A percentile compares a stretch with the other conserved stretches of the same genome.
Evolutionary conservation across 345 rosid genomes (phyloP).

Genomic region (Hibiscus tridactylites): DNA sequence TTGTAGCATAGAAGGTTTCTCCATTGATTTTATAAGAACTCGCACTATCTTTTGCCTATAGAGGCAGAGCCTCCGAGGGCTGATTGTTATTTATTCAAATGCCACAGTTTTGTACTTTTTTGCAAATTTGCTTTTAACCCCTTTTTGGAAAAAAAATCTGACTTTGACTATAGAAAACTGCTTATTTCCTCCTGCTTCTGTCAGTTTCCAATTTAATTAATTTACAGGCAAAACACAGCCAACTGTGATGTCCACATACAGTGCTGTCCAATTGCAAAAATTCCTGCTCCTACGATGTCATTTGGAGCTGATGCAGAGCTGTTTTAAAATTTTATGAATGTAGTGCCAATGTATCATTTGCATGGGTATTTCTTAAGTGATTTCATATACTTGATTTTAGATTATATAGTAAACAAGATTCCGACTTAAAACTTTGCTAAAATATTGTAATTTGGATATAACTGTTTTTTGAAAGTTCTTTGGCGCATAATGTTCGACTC

Average conservation of each 20-base stretch:
- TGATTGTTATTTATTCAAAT: too few species aligned
- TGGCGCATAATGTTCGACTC: slow-evolving; percentile 10
- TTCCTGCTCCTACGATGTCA: background rate
- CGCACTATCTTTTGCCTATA: background rate
- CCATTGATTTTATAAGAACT: background rate
- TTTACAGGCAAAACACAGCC: background rate
- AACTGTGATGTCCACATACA: background rate
- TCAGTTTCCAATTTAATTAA: background rate
- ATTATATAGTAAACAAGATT: background rate
- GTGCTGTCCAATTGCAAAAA: background rate
- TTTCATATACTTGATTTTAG: background rate
- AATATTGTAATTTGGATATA: background rate
- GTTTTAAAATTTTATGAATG: background rate
- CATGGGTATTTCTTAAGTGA: background rate
- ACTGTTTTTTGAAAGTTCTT: background rate
- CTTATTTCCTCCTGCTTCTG: background rate
- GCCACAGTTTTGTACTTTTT: too few species aligned
- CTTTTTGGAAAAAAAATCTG: too few species aligned
- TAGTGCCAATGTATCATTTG: background rate
- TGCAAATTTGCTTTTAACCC: background rate
- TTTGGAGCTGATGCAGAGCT: background rate
- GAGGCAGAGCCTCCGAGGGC: background rate
- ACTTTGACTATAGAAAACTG: background rate
- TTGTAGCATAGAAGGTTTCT: background rate
- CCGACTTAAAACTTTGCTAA: background rate